These are phyloP conservation scores for Metschnikowia lochheadii DNA, from an alignment of 805 yeast species.

Conservation along the genomic window DNA sequence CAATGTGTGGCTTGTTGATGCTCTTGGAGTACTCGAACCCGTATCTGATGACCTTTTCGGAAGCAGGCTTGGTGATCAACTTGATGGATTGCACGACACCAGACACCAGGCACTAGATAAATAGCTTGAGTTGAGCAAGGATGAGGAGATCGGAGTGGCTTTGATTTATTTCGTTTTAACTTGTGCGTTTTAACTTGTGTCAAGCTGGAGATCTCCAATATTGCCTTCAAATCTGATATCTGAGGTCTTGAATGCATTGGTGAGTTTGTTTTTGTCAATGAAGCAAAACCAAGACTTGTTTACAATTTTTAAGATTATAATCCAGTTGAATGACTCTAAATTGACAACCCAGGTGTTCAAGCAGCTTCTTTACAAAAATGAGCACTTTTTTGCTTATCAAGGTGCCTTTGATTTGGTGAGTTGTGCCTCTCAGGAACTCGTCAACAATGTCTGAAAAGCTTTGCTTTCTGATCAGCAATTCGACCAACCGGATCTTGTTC, in stretches of 20 bases:
- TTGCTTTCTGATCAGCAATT: conserved; percentile 30
- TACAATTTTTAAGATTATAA: conserved; percentile 78
- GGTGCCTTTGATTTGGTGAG: conserved; percentile 92
- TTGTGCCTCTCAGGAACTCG: conserved; percentile 85
- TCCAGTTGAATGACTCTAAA: conserved; percentile 74
- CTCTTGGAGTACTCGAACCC: conserved; percentile 95
- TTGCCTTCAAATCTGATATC: conserved; percentile 16
- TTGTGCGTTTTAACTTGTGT: too few relatives aligned
- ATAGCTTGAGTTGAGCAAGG: conserved; percentile 31
- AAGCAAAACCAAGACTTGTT: conserved; percentile 67
- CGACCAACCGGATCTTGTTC: conserved; percentile 21
- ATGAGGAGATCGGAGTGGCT: conserved; percentile 51
- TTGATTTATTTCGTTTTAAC: conserved; percentile 72
- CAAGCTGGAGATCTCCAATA: conserved; percentile 44
- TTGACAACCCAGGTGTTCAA: conserved; percentile 69
- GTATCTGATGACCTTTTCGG: conserved; percentile 93
- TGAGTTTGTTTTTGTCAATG: conserved; percentile 54
- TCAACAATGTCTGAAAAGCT: conserved; percentile 50
- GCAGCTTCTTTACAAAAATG: conserved; percentile 49
- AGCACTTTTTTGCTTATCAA: conserved; percentile 70
- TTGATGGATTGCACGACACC: conserved; percentile 98
- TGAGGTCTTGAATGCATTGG: conserved; percentile 45
- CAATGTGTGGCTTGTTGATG: conserved; percentile 79
- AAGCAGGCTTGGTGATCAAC: conserved; percentile 92
- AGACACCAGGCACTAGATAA: too few relatives aligned